Percentiles rank a stretch among this genome's conserved stretches.
Evolutionary conservation across 306 rosid species (phyloP).

Genomic region (Dryas drummondii): DNA sequence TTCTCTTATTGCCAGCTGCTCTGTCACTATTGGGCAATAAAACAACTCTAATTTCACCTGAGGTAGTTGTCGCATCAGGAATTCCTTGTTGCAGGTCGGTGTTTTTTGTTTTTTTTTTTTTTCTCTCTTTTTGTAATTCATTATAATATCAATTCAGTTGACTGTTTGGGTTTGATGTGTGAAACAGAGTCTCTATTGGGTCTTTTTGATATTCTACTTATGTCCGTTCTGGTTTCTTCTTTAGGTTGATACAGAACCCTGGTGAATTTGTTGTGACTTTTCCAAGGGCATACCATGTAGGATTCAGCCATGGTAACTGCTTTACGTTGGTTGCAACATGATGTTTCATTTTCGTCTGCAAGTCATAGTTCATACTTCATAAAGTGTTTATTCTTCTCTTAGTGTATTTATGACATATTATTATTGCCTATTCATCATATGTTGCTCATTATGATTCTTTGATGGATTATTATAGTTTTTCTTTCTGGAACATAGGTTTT

Average conservation of each 20-base stretch:
- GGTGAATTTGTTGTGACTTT: slow-evolving; percentile 99
- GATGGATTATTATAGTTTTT: slow-evolving; percentile 2
- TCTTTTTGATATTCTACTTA: slow-evolving; percentile 37
- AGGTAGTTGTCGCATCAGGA: slow-evolving; percentile 68
- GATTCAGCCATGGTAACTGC: slow-evolving; percentile 98
- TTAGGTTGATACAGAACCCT: slow-evolving; percentile 96
- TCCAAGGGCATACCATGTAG: slow-evolving; percentile 99
- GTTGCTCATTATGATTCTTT: slow-evolving; percentile 10
- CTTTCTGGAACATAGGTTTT: slow-evolving; percentile 60
- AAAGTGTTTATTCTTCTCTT: neutral
- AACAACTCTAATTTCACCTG: slow-evolving; percentile 89
- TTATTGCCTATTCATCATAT: neutral
- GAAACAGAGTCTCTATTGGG: slow-evolving; percentile 17
- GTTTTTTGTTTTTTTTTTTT: slow-evolving; percentile 26
- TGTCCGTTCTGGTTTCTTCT: slow-evolving; percentile 33
- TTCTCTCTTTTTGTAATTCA: neutral
- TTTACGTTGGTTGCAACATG: slow-evolving; percentile 29
- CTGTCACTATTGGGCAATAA: slow-evolving; percentile 89
- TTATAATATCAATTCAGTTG: neutral
- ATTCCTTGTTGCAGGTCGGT: slow-evolving; percentile 98
- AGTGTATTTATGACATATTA: neutral
- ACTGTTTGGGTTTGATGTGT: slow-evolving; percentile 27
- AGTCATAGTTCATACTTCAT: neutral
- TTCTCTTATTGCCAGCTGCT: slow-evolving; percentile 86
- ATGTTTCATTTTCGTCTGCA: neutral